A percentile compares a stretch with the other conserved stretches of the same genome.
Conservation (phyloP, 2,329 filamentous ascomycete genomes). For the Grosmannia serpens region DNA sequence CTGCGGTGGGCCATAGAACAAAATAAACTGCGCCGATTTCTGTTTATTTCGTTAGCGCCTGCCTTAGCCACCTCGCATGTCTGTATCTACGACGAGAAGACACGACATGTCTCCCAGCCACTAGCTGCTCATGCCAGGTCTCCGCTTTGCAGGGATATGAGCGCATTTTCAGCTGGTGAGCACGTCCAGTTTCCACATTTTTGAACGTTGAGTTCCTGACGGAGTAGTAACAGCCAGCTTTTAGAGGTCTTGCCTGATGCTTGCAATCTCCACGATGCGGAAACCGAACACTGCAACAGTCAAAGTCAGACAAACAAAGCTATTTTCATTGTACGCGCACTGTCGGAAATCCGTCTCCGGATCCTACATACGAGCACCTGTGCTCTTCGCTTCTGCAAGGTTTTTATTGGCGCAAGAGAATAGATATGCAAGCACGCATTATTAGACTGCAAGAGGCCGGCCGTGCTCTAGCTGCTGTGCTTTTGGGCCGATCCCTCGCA, state of each 20-base stretch:
- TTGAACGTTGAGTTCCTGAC: too few relatives aligned
- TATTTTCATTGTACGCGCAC: background rate
- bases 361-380: background rate
- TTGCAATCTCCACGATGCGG: background rate
- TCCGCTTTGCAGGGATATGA: background rate
- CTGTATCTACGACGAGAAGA: background rate
- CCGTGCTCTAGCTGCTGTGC: background rate
- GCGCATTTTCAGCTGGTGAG: background rate
- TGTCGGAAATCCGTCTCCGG: background rate
- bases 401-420: background rate
- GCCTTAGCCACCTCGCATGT: background rate
- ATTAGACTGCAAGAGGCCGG: background rate
- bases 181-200: background rate
- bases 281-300: background rate
- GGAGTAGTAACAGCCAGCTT: too few relatives aligned
- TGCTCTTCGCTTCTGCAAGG: background rate
- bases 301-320: background rate
- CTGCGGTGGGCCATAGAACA: background rate
- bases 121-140: background rate
- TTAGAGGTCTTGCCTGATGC: too few relatives aligned
- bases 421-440: background rate
- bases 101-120: background rate
- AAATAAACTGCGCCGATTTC: background rate
- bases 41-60: background rate
- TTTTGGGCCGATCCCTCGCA: background rate